Base-by-base conservation (phyloP, 306 rosid species). In the Acacia melanoxylon region DNA sequence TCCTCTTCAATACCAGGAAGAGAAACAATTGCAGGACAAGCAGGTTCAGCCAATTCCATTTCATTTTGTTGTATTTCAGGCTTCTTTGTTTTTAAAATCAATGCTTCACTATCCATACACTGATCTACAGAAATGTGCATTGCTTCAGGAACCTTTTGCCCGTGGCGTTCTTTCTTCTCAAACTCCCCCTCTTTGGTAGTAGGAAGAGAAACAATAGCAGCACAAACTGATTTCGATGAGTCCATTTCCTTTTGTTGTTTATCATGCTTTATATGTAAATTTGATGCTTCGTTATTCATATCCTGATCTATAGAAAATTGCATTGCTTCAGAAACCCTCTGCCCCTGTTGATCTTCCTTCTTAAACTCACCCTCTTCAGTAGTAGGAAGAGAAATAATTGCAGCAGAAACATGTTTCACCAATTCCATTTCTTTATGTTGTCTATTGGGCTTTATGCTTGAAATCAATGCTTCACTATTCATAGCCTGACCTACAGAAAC, bases 111-210 rank as follows among this genome's bases (percentile, higher is more conserved):
- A 61, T 73, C 49, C 65, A 54, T 68, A 68, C 80, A 83, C 31
- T 68, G 80, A 75, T 85, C 86, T 49, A 83, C 70, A 56, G 76
- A 83, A 16, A 80, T 19, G 41, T 17, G 73, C 58, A 54, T 14
- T 73, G 62, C 73, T 65, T 82, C 84, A 67, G 79, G 82, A 74
- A 76, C 77, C 79, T 86, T 78, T 74, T 76, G 77, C 33, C 22
- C 78, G 33, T 46, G 19, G 54, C 80, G 22, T 74, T 83, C 86
- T 59, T 42, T 83, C 76, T 80, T 78, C 83, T 83, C 87, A 61
- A 75, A 29, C 40, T 72, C 83, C 24, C 72, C 77, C 80, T 61
- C 85, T 84, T 85, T 79, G 14, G 76, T 33, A 66, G 68, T 63
- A 51, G 88, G 86, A 80, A 70, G 45, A 68, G 44, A 75, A 46